These are phyloP conservation scores for Fraxinus sp. DNA, from an alignment of 305 asterid species.

Conservation along the genomic window DNA sequence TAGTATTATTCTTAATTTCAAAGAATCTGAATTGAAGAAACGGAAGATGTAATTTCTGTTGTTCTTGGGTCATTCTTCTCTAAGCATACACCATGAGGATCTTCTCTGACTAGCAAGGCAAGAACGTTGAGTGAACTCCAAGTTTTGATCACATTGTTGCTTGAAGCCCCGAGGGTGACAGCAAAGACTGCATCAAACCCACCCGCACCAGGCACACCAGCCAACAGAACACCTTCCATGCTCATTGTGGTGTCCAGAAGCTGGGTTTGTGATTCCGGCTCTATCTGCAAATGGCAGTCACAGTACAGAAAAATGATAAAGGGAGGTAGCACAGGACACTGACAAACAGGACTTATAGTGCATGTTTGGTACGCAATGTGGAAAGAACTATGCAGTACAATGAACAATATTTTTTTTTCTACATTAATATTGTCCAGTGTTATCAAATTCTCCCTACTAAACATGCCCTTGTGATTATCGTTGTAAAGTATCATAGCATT, in stretches of 20 bases:
- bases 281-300: conserved; percentile 54
- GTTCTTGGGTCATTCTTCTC: conserved; percentile 76
- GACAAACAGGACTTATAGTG: neutral
- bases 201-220: conserved; percentile 99
- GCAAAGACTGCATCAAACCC: conserved; percentile 96
- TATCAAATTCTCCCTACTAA: neutral
- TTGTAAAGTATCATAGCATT: neutral
- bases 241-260: conserved; percentile 77
- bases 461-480: neutral
- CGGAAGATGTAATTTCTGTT: conserved; percentile 43
- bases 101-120: conserved; percentile 82
- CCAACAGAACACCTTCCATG: conserved; percentile 76
- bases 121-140: conserved; percentile 84
- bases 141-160: conserved; percentile 47
- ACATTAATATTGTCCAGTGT: neutral
- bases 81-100: conserved; percentile 75
- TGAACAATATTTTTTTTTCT: neutral
- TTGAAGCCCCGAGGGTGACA: conserved; percentile 64
- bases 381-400: neutral
- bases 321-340: neutral
- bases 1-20: conserved; percentile 18
- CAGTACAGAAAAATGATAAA: conserved; percentile 14
- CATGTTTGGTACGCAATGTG: neutral
- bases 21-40: conserved; percentile 59
- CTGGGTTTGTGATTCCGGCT: conserved; percentile 83